A percentile compares a stretch with the other conserved stretches of the same genome.
Evolutionary conservation across 2,329 filamentous ascomycete species (phyloP).

Genomic region (Herpotrichia juniperi): DNA sequence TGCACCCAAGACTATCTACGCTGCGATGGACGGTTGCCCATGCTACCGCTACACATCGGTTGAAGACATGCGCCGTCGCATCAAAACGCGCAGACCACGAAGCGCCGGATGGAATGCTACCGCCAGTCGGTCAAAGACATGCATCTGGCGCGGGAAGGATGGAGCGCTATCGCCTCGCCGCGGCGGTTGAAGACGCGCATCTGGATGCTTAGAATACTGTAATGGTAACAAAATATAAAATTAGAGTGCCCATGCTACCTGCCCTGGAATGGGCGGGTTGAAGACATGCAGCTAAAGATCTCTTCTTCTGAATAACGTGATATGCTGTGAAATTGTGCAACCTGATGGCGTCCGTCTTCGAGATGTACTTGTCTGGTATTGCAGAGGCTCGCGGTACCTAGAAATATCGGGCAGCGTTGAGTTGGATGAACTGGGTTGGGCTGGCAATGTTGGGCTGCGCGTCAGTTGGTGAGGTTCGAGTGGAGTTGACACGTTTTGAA

Average conservation of each 20-base stretch:
- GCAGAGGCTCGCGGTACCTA: too few species aligned
- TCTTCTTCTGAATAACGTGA: not conserved
- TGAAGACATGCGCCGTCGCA: conserved; percentile 13
- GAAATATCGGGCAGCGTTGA: too few species aligned
- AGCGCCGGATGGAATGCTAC: conserved; percentile 7
- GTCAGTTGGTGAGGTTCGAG: too few species aligned
- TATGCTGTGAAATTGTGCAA: too few species aligned
- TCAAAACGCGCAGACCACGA: not conserved
- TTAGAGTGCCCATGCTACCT: not conserved
- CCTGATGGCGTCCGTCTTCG: too few species aligned
- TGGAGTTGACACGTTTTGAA: too few species aligned
- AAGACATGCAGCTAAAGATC: not conserved
- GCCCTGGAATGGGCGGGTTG: not conserved
- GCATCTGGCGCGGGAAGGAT: conserved; percentile 2
- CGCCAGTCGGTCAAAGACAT: conserved; percentile 12
- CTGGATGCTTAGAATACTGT: not conserved
- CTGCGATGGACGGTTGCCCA: conserved; percentile 13
- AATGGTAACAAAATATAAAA: not conserved
- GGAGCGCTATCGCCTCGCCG: conserved; percentile 1
- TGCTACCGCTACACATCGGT: conserved; percentile 22
- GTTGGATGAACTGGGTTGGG: too few species aligned
- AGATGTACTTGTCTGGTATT: too few species aligned
- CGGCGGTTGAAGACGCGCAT: conserved; percentile 25
- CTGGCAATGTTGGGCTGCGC: too few species aligned
- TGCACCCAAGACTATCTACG: conserved; percentile 4